Conservation (phyloP, 495 filamentous ascomycete species). For the Corynascus novoguineensis region DNA sequence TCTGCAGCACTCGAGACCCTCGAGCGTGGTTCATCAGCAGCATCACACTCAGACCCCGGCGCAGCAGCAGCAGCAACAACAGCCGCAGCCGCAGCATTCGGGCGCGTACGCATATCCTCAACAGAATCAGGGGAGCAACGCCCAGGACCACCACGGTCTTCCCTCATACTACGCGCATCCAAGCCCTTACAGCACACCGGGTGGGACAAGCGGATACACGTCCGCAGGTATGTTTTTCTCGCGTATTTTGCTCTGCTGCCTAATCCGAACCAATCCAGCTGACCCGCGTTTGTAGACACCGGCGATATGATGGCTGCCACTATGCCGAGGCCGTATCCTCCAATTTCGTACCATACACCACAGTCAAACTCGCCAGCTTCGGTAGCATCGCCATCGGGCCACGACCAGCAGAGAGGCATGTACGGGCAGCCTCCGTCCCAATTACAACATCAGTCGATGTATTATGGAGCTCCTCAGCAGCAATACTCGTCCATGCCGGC, state of each 20-base stretch:
- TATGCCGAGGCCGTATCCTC: constrained; percentile 81
- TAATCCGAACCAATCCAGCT: constrained; percentile 18
- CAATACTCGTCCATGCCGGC: constrained; percentile 64
- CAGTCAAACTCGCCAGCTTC: constrained; percentile 96
- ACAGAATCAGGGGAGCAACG: constrained; percentile 39
- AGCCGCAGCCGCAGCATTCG: constrained; percentile 43
- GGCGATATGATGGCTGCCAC: constrained; percentile 92
- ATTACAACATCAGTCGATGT: constrained; percentile 66
- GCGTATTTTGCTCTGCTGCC: constrained; percentile 11
- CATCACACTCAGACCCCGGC: constrained; percentile 51
- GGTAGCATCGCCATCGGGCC: constrained; percentile 80
- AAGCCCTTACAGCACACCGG: constrained; percentile 67
- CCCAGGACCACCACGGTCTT: constrained; percentile 51
- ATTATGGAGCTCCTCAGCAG: constrained; percentile 55
- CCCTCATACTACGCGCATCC: constrained; percentile 74
- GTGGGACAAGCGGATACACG: constrained; percentile 64
- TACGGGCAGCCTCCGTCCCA: constrained; percentile 78
- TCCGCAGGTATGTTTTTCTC: constrained; percentile 64
- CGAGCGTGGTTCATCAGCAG: constrained; percentile 60
- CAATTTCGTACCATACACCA: constrained; percentile 86
- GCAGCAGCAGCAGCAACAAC: constrained; percentile 39
- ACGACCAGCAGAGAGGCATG: constrained; percentile 81
- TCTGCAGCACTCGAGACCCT: constrained; percentile 58
- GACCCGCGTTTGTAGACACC: constrained; percentile 52
- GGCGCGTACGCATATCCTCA: constrained; percentile 57